Evolutionary conservation across 2,329 filamentous ascomycete species (phyloP).

Genomic region (Venturia aucupariae): DNA sequence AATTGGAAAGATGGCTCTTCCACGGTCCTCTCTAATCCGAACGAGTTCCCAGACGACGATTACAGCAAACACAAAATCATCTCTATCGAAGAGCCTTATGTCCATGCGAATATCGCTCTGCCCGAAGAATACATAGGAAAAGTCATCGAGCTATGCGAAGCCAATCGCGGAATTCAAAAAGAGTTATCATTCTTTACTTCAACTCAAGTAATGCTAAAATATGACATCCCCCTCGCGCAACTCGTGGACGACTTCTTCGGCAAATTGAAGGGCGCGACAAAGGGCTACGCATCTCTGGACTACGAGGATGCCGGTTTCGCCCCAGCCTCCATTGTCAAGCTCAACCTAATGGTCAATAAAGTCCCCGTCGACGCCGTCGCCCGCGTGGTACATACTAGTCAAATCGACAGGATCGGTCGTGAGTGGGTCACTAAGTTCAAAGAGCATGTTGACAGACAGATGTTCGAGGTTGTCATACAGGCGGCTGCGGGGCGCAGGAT

Average conservation of each 20-base stretch:
- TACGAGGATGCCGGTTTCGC: slow-evolving; percentile 94
- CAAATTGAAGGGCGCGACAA: slow-evolving; percentile 86
- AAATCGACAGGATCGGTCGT: slow-evolving; percentile 70
- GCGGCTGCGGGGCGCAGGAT: slow-evolving; percentile 75
- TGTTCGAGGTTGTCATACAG: slow-evolving; percentile 96
- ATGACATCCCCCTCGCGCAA: slow-evolving; percentile 77
- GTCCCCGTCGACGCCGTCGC: slow-evolving; percentile 86
- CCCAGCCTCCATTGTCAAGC: slow-evolving; percentile 69
- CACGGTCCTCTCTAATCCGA: slow-evolving; percentile 73
- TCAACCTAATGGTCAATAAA: slow-evolving; percentile 91
- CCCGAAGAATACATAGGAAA: slow-evolving; percentile 91
- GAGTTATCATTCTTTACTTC: slow-evolving; percentile 85
- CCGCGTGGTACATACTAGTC: slow-evolving; percentile 76
- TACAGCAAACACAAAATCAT: slow-evolving; percentile 44
- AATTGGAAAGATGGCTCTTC: slow-evolving; percentile 69
- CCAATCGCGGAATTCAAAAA: slow-evolving; percentile 77
- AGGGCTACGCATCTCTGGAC: slow-evolving; percentile 91
- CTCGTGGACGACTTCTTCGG: slow-evolving; percentile 96
- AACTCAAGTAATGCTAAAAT: slow-evolving; percentile 89
- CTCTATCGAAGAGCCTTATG: slow-evolving; percentile 64
- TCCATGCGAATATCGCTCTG: slow-evolving; percentile 76
- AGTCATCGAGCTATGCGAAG: slow-evolving; percentile 90
- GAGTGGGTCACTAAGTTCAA: slow-evolving; percentile 95
- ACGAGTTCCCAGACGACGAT: slow-evolving; percentile 74
- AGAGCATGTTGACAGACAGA: slow-evolving; percentile 88